Evolutionary conservation across 1,139 yeast genomes (phyloP), one percentile per base, ranked within the genome.

Genomic region (Sugiyamaella paludigena): DNA sequence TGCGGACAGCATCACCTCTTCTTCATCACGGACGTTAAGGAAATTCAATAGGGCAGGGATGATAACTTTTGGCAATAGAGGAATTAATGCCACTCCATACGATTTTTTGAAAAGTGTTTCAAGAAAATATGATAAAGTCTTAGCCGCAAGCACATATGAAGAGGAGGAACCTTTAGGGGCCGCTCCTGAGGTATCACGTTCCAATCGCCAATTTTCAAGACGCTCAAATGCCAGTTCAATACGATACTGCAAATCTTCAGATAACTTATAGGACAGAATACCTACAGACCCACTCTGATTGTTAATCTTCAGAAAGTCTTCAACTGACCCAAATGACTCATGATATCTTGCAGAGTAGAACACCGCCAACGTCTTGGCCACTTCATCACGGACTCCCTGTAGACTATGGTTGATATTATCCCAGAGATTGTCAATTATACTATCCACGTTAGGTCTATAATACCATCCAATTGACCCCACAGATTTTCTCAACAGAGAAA

Each of bases 1-100:
- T 0, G 88, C 84, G 38, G 77, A 76, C 32, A 85, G 71, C 46
- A 79, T 78, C 0, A 91, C 84, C 53, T 91, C 77, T 53, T 83
- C 85, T 19, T 88, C 89, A 57, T 92, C 98, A 56, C 89, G 83
- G 72, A 87, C 76, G 46, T 77, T 77, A 49, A 83, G 79, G 49
- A 89, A 71, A 29, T 77, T 75, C 58, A 88, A 72, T 54, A 88
- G 70, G 55, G 87, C 84, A 12, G 96, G 96, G 1, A 88, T 70
- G 40, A 91, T 75, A 48, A 78, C 70, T 1, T 71, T 43, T 6
- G 72, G 66, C 32, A 72, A 52, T 12, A 70, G 50, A 0, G 70
- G 68, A 2, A 61, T 60, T 50, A 68, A 44, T 28, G 63, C 50
- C 24, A 55, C 48, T 5, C 65, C 59, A 39, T 59, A 55, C 27